phyloP scores from a whole-genome alignment of 371 early-diverging fungal genomes.

The Mucor lusitanicus region DNA sequence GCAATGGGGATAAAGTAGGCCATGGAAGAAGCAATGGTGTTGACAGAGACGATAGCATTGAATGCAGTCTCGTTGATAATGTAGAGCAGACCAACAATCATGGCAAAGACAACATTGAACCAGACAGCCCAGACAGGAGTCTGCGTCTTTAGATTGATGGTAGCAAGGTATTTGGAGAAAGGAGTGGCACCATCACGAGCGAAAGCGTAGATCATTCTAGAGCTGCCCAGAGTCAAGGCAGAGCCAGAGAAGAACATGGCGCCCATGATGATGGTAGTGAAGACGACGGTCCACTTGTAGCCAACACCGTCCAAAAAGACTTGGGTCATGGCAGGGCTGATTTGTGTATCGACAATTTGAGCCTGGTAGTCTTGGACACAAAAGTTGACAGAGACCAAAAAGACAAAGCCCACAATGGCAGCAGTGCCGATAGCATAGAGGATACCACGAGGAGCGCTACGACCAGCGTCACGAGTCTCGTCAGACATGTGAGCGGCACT shows the following conservation, averaged over 20 bases:
- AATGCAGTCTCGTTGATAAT: constrained; percentile 56
- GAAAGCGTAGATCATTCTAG: constrained; percentile 74
- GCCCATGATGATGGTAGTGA: constrained; percentile 55
- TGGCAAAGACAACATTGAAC: constrained; percentile 40
- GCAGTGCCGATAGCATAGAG: constrained; percentile 52
- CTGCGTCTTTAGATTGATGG: constrained; percentile 30
- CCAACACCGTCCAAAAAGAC: constrained; percentile 59
- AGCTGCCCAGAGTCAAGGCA: constrained; percentile 57
- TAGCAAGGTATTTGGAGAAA: constrained; percentile 48
- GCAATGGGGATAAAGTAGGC: constrained; percentile 75
- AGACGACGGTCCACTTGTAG: constrained; percentile 50
- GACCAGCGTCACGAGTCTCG: constrained; percentile 65
- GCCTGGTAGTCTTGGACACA: constrained; percentile 46
- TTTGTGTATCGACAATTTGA: constrained; percentile 44
- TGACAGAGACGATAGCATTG: constrained; percentile 71
- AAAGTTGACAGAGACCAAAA: constrained; percentile 49
- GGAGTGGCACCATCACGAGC: constrained; percentile 74
- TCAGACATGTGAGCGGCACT: constrained; percentile 75
- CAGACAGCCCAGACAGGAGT: constrained; percentile 43
- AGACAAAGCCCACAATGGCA: constrained; percentile 48
- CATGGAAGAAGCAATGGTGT: constrained; percentile 71
- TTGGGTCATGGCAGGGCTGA: constrained; percentile 45
- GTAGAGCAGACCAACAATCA: constrained; percentile 48
- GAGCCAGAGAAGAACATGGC: constrained; percentile 64
- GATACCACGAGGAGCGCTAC: constrained; percentile 64